Base-by-base conservation (phyloP, 345 rosid species). In the Erysimum cheiranthoides region DNA sequence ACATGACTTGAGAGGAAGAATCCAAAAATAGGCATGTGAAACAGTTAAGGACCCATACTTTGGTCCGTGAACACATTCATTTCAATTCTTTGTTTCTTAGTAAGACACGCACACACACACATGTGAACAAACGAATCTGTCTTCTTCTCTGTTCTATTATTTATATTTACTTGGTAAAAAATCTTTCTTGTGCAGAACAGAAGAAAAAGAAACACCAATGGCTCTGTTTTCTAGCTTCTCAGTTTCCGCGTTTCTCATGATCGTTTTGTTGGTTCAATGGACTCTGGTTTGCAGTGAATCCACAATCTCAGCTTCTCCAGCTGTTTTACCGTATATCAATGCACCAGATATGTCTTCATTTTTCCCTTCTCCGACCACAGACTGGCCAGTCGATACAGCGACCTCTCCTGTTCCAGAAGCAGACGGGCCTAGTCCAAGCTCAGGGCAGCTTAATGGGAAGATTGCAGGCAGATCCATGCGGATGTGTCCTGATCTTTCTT, bases 261-360 rank as follows among this genome's bases (percentile, higher is more conserved):
- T 80, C 65, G 10, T 79, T 46, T 4, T 75, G 70, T 72, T 77
- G 6, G 50, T 63, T 30, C 61, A 60, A 51, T 74, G 78, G 80
- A 75, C 52, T 46, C 14, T 5, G 40, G 76, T 73, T 13, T 67
- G 2, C 35, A 51, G 70, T 25, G 86, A 85, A 53, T 82, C 85
- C 31, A 74, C 84, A 11, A 78, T 84, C 66, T 62, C 81, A 49
- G 87, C 93, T 73, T 85, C 91, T 71, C 90, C 96, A 0, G 82
- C 86, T 61, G 85, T 82, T 70, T 69, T 82, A 38, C 90, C 96
- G 5, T 76, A 84, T 28, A 76, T 64, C 8, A 83, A 56, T 78
- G 78, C 88, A 58, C 87, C 89, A 2, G 78, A 83, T 57, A 85
- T 83, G 87, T 88, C 91, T n/a, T 80, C 91, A 0, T 90, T 90